A percentile compares a stretch with the other conserved stretches of the same genome.
Evolutionary conservation across 2,329 filamentous ascomycete species (phyloP).

Genomic region (Paraphaeosphaeria sporulosa): DNA sequence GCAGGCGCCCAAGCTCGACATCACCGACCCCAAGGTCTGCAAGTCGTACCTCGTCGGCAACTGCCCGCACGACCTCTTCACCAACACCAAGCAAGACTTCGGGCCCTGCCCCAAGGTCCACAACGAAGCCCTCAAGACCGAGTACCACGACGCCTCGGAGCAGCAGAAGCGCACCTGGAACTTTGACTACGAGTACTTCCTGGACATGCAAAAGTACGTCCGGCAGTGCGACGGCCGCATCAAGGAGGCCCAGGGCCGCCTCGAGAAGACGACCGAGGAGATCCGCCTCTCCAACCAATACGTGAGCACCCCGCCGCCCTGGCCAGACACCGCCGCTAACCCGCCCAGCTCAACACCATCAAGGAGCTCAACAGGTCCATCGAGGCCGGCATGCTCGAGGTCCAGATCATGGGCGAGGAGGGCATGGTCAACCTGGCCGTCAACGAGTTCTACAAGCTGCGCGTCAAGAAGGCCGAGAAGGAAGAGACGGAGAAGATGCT

Average conservation of each 20-base stretch:
- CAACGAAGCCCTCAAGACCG: constrained; percentile 83
- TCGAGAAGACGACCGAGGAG: constrained; percentile 98
- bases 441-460: constrained; percentile 87
- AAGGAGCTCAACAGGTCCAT: constrained; percentile 80
- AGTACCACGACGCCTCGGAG: constrained; percentile 79
- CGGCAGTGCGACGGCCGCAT: constrained; percentile 96
- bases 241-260: constrained; percentile 82
- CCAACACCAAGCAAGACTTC: constrained; percentile 98
- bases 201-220: constrained; percentile 95
- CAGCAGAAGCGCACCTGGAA: constrained; percentile 79
- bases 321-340: constrained; percentile 21
- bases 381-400: constrained; percentile 82
- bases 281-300: constrained; percentile 93
- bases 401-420: constrained; percentile 83
- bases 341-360: constrained; percentile 75
- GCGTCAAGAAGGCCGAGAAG: constrained; percentile 81
- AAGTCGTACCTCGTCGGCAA: constrained; percentile 92
- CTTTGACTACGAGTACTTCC: constrained; percentile 96
- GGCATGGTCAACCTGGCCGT: constrained; percentile 82
- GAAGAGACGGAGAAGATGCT: constrained; percentile 85
- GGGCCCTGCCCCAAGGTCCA: constrained; percentile 89
- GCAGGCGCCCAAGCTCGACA: constrained; percentile 80
- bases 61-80: constrained; percentile 98
- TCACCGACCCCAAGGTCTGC: constrained; percentile 93
- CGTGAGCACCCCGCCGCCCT: constrained; percentile 50